Percentiles rank a stretch among this genome's conserved stretches.
Evolutionary conservation across 2,329 filamentous ascomycete species (phyloP).

Genomic region (Hypoxylon sp.): DNA sequence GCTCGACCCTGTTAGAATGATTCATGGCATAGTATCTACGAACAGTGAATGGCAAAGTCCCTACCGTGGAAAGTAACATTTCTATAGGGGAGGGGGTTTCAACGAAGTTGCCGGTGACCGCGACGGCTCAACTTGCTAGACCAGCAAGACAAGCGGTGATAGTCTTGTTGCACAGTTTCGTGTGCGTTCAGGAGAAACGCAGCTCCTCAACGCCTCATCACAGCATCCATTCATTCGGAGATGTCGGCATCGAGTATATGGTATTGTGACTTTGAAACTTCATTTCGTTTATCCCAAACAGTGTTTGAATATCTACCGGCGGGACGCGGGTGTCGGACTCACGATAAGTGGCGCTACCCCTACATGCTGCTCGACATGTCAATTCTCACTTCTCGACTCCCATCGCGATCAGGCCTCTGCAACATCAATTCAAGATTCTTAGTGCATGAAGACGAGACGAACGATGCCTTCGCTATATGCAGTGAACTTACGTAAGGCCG

Average conservation of each 20-base stretch:
- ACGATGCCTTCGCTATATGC: constrained; percentile 30
- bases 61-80: neutral
- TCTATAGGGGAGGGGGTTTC: neutral
- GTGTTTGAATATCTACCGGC: neutral
- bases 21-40: neutral
- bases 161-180: neutral
- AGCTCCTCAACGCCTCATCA: neutral
- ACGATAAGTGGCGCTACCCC: neutral
- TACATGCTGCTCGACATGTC: neutral
- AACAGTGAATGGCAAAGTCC: neutral
- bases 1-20: neutral
- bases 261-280: neutral
- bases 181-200: neutral
- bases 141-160: neutral
- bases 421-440: neutral
- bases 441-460: constrained; percentile 15
- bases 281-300: neutral
- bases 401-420: neutral
- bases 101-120: neutral
- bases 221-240: neutral
- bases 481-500: constrained; percentile 35
- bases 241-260: neutral
- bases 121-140: neutral
- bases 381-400: neutral
- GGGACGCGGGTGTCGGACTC: neutral